Evolutionary conservation across 2,329 filamentous ascomycete genomes (phyloP).

Genomic region (Hymenoscyphus occultus): DNA sequence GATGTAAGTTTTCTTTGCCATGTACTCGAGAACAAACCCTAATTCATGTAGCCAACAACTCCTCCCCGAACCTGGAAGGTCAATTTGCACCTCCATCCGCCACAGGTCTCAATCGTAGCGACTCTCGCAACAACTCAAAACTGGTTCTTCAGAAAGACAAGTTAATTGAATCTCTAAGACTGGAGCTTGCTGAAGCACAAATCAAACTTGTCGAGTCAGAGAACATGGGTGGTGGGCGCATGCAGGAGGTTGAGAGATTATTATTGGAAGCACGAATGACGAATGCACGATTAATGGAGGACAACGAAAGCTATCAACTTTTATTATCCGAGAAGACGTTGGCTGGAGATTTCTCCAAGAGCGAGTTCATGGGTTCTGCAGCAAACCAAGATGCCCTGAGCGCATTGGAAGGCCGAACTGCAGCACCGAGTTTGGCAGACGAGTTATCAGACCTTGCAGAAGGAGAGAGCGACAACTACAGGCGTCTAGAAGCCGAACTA

Average conservation of each 20-base stretch:
- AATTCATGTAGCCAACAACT: conserved; percentile 42
- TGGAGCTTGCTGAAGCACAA: conserved; percentile 91
- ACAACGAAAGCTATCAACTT: conserved; percentile 97
- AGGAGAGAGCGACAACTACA: conserved; percentile 58
- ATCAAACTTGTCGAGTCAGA: conserved; percentile 94
- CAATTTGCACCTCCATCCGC: conserved; percentile 86
- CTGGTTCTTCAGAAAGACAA: conserved; percentile 93
- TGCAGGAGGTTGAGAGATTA: conserved; percentile 86
- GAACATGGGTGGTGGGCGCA: conserved; percentile 81
- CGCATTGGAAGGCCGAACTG: conserved; percentile 56
- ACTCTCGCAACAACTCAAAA: conserved; percentile 86
- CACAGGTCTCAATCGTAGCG: conserved; percentile 78
- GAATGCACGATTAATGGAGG: conserved; percentile 94
- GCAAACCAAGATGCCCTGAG: conserved; percentile 63
- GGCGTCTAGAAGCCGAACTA: conserved; percentile 73
- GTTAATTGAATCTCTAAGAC: conserved; percentile 84
- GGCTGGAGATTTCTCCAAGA: conserved; percentile 85
- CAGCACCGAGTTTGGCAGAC: conserved; percentile 72
- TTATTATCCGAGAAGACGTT: conserved; percentile 92
- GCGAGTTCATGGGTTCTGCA: conserved; percentile 68
- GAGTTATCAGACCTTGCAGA: conserved; percentile 74
- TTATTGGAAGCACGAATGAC: conserved; percentile 92
- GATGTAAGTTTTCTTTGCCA: conserved; percentile 44
- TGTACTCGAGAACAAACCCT: conserved; percentile 13
- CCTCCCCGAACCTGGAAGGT: conserved; percentile 68